Percentiles rank a stretch among this genome's conserved stretches.
Evolutionary conservation across 148 eudicot genomes (phyloP).

Genomic region (Vaccinium corymbosum): DNA sequence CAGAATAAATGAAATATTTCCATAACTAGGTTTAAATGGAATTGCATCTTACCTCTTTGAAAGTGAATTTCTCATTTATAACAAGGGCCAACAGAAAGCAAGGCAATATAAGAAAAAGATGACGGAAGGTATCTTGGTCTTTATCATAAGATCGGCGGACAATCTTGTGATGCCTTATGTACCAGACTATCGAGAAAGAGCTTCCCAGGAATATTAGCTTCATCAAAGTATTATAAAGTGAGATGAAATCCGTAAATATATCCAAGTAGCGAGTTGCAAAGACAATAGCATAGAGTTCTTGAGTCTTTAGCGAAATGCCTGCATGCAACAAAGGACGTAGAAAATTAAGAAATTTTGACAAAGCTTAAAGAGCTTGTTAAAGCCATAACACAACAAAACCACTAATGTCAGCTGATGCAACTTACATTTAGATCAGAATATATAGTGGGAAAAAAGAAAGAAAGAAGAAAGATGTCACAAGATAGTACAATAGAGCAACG

Average conservation of each 20-base stretch:
- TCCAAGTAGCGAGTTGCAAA: slow-evolving; percentile 96
- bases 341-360: not conserved
- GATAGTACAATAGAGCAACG: not conserved
- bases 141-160: slow-evolving; percentile 92
- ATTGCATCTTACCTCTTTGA: slow-evolving; percentile 63
- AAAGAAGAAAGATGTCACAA: not conserved
- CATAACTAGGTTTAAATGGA: not conserved
- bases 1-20: not conserved
- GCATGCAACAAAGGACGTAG: slow-evolving; percentile 18
- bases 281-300: slow-evolving; percentile 92
- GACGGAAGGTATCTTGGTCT: slow-evolving; percentile 96
- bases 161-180: slow-evolving; percentile 84
- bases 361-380: not conserved
- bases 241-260: slow-evolving; percentile 71
- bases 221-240: slow-evolving; percentile 81
- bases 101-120: slow-evolving; percentile 72
- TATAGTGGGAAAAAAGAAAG: not conserved
- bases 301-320: slow-evolving; percentile 95
- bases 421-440: not conserved
- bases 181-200: slow-evolving; percentile 92
- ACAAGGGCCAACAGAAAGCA: slow-evolving; percentile 70
- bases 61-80: slow-evolving; percentile 66
- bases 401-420: not conserved
- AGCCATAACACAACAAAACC: not conserved
- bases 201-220: slow-evolving; percentile 86